These are phyloP conservation scores for Cystobasidium tubakii DNA, from an alignment of 768 basidiomycete species.

Conservation along the genomic window DNA sequence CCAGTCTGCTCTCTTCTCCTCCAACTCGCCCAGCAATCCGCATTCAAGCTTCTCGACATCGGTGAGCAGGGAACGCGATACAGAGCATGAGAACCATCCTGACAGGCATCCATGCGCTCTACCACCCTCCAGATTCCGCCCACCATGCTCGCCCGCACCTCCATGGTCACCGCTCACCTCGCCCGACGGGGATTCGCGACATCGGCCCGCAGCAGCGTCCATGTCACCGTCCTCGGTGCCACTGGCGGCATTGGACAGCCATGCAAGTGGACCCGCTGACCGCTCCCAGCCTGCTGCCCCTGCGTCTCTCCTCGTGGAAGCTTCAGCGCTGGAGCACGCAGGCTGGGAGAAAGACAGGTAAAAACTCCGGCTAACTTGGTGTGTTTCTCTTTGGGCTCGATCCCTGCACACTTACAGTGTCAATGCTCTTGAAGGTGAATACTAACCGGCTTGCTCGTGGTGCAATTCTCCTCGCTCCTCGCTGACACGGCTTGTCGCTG, in stretches of 20 bases:
- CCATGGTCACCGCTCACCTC: slow-evolving; percentile 1
- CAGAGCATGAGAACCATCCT: too few species aligned
- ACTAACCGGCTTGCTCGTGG: neutral
- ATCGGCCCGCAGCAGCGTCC: neutral
- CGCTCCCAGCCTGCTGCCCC: too few species aligned
- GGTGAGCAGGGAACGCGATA: too few species aligned
- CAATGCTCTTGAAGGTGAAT: slow-evolving; percentile 30
- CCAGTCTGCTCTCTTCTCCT: too few species aligned
- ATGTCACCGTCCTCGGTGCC: slow-evolving; percentile 84
- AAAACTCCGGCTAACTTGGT: neutral
- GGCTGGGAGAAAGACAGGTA: neutral
- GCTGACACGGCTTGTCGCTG: neutral
- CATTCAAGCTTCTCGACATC: too few species aligned
- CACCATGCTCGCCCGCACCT: slow-evolving; percentile 8
- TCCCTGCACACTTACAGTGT: slow-evolving; percentile 1
- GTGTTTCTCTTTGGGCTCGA: neutral
- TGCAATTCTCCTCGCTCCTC: neutral
- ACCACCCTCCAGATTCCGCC: neutral
- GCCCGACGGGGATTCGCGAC: neutral
- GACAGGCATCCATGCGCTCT: too few species aligned
- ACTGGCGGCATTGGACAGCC: slow-evolving; percentile 39
- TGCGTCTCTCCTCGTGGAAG: too few species aligned
- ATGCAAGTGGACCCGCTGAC: neutral
- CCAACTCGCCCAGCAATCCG: too few species aligned
- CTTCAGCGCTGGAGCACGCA: too few species aligned